Evolutionary conservation across 139 green algal species (phyloP), one percentile per base, ranked within the genome.

Genomic region (Chlorella sorokiniana): DNA sequence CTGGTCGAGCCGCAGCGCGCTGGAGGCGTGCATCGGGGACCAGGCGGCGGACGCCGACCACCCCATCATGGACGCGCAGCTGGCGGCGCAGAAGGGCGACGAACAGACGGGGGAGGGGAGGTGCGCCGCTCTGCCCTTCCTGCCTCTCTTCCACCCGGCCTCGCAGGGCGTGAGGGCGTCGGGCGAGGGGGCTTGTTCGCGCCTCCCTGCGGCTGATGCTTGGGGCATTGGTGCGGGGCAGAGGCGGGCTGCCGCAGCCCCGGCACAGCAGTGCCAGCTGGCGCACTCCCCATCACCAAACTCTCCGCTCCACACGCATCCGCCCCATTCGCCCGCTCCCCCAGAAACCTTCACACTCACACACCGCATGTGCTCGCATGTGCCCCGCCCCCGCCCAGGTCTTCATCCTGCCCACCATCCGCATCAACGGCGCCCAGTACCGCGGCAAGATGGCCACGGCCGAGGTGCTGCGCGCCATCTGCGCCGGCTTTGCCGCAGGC

Each of bases 341-440:
- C 41, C n/a, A n/a, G n/a, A 63, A 63, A 63, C 52, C 31, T 45
- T 14, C 35, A 23, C 65, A 35, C 62, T 33, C 35, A 20, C 65
- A 72, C 65, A 22, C 65, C 65, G 25, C 37, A n/a, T n/a, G n/a
- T n/a, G n/a, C n/a, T n/a, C n/a, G 9, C 35, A 44, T 29, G 25
- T 7, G 25, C 31, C 65, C n/a, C 65, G 10, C 65, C 14, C 65
- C 8, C 65, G 27, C 29, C 25, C 51, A 93, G 76, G 90, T 98
- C 7, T 91, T 91, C 72, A 95, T 98, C 77, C 80, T 98, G 75
- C 96, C 96, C 51, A 97, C 95, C 11, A 87, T 99, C 29, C 87
- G 95, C 54, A 92, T 98, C 88, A 98, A 99, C 87, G 78, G 90
- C 1, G 76, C 67, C 42, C 95, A 98, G 88, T 99, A 98, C 90